These are phyloP conservation scores for Amylocystis lapponica DNA, from an alignment of 768 basidiomycete species.

Conservation along the genomic window DNA sequence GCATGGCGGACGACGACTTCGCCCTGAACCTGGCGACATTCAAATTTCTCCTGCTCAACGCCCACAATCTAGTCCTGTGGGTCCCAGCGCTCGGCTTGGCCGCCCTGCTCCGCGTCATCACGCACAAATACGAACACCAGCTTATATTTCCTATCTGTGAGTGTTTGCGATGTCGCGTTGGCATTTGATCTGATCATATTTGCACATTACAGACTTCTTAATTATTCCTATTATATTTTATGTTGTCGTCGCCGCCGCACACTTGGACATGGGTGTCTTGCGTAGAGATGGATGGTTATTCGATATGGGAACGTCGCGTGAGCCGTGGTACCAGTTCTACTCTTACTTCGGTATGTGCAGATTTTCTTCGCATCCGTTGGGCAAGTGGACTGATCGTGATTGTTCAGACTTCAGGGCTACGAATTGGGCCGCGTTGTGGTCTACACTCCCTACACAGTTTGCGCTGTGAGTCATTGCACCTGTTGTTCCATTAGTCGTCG, in stretches of 20 bases:
- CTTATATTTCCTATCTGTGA: conserved; percentile 85
- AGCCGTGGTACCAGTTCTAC: conserved; percentile 83
- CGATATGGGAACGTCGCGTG: conserved; percentile 49
- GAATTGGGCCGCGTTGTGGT: conserved; percentile 62
- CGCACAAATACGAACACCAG: conserved; percentile 76
- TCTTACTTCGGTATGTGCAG: conserved; percentile 57
- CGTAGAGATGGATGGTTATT: conserved; percentile 81
- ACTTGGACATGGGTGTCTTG: conserved; percentile 53
- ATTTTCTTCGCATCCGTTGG: neutral
- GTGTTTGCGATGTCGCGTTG: conserved; percentile 23
- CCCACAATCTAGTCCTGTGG: conserved; percentile 71
- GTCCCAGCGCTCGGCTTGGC: conserved; percentile 72
- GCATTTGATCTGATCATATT: neutral
- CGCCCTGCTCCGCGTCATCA: conserved; percentile 71
- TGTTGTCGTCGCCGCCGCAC: conserved; percentile 58
- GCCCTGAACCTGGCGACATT: conserved; percentile 60
- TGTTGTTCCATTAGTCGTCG: neutral
- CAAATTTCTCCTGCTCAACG: conserved; percentile 59
- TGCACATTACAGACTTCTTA: conserved; percentile 55
- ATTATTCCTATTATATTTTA: conserved; percentile 84
- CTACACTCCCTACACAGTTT: conserved; percentile 89
- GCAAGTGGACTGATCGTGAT: neutral
- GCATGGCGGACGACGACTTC: conserved; percentile 76
- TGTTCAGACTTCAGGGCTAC: conserved; percentile 53
- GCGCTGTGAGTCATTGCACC: conserved; percentile 56